Evolutionary conservation across 306 rosid species (phyloP).

Genomic region (Betula pendula): DNA sequence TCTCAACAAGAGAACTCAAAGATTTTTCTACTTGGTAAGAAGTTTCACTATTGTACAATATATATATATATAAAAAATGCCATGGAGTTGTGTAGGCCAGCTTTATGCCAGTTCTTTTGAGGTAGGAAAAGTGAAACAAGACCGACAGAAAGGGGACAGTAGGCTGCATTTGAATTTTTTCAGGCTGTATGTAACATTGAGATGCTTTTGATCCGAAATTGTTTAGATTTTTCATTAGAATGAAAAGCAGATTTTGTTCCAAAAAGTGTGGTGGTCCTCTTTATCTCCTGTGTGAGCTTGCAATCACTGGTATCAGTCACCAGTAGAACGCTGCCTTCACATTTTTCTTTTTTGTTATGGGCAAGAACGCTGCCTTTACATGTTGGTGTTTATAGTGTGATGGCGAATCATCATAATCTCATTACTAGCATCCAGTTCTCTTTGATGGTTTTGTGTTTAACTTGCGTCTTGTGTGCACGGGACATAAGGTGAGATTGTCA

Average conservation of each 20-base stretch:
- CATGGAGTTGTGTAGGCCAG: not conserved
- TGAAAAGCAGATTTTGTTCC: not conserved
- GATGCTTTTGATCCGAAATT: not conserved
- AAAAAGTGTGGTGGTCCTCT: no score
- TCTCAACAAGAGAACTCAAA: slow-evolving; percentile 52
- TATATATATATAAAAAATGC: not conserved
- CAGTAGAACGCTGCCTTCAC: not conserved
- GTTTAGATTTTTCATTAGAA: not conserved
- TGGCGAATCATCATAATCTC: no score
- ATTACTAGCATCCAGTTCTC: no score
- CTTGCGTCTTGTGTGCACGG: no score
- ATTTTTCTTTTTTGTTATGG: not conserved
- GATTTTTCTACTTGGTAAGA: slow-evolving; percentile 80
- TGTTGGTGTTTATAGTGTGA: no score
- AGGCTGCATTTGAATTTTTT: not conserved
- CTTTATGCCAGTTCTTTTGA: not conserved
- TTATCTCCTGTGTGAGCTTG: not conserved
- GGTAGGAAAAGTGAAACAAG: not conserved
- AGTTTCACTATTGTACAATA: slow-evolving; percentile 30
- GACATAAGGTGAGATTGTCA: no score
- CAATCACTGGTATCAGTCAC: not conserved
- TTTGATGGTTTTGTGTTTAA: no score
- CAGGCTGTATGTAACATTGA: not conserved
- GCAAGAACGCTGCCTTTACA: no score
- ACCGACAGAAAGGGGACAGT: not conserved